Evolutionary conservation across 192 early-diverging fungal species (phyloP), one percentile per base, ranked within the genome.

Genomic region (Thoreauomyces humboldtii): DNA sequence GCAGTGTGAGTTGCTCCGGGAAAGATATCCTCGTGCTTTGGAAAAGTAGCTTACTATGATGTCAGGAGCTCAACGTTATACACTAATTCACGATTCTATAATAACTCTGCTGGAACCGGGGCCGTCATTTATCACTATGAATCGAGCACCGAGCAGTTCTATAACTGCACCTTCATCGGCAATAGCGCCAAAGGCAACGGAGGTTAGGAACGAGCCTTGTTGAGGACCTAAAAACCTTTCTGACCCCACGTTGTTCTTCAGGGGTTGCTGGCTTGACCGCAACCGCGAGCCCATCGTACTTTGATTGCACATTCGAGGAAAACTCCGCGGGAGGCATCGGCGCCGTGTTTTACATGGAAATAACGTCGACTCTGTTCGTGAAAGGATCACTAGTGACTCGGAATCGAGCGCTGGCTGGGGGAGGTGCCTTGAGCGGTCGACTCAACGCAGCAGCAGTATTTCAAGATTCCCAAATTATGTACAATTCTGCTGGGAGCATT

Each of bases 271-370:
- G 6, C 22, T 2, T 62, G 1, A 62, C 60, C 17, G 42, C 43
- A 1, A 46, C 36, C 15, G 29, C 60, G n/a, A 12, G 28, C n/a
- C 43, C 43, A 5, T 17, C 1, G 12, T 62, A n/a, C 28, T 11
- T 15, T 9, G 29, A 32, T 28, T 46, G 21, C 12, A 27, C 41
- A 6, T 50, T 62, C 22, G 11, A 28, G 5, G 6, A 50, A 24
- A 62, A 62, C 46, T 19, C 17, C 19, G 60, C 60, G 1, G 60
- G 60, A 7, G 60, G 60, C 7, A 50, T 35, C 28, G 60, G 60
- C 42, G 60, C 44, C 42, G 60, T 35, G 5, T 62, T 62, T 46
- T 28, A 45, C 31, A 33, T 35, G 15, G 60, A 62, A 42, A 62
- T 62, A 48, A 7, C 22, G 17, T 42, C 27, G 34, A 50, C 41